Evolutionary conservation across 345 rosid genomes (phyloP), one percentile per base, ranked within the genome.

Genomic region (Hibiscus tridactylites): DNA sequence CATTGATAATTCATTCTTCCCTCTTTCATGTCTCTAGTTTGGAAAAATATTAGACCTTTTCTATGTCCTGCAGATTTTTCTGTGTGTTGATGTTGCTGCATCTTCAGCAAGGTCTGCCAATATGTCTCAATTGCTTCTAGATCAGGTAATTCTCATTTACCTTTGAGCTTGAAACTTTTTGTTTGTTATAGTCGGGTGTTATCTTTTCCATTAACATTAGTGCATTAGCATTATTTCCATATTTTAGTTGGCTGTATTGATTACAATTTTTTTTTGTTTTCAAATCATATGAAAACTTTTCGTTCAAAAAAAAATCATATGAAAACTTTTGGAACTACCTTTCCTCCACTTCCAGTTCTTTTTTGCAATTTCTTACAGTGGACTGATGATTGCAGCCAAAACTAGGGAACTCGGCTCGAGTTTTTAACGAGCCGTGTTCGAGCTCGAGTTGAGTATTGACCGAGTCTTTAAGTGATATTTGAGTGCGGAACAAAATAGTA

Each of bases 11-110:
- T 68, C 71, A 76, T 59, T 67, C 19, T 60, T 54, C 74, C 15
- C 11, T 61, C 50, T 71, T 74, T 63, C 53, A 6, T 9, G 65
- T 60, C 37, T 74, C 67, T 24, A 70, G 33, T 61, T 68, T 71
- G 19, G 58, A 58, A 56, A 56, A 60, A 69, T 68, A 70, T 79
- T 74, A 73, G 73, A 70, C 73, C 39, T 78, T 57, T 71, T 39
- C 70, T 59, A n/a, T 79, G 37, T 83, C 71, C 65, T 90, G 76
- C 74, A 94, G 98, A 78, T 87, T 82, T 91, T 91, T 84, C 90
- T 94, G 46, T 94, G 95, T 74, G 86, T 94, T 59, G 98, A 94
- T 80, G 92, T 88, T 65, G 97, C 98, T 82, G 85, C 92, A 65
- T 85, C 95, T 79, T 90, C 92, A 75, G 97, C 98, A 59, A 90